Evolutionary conservation across 148 eudicot species (phyloP), one percentile per base, ranked within the genome.

Genomic region (Rhododendron henanense): DNA sequence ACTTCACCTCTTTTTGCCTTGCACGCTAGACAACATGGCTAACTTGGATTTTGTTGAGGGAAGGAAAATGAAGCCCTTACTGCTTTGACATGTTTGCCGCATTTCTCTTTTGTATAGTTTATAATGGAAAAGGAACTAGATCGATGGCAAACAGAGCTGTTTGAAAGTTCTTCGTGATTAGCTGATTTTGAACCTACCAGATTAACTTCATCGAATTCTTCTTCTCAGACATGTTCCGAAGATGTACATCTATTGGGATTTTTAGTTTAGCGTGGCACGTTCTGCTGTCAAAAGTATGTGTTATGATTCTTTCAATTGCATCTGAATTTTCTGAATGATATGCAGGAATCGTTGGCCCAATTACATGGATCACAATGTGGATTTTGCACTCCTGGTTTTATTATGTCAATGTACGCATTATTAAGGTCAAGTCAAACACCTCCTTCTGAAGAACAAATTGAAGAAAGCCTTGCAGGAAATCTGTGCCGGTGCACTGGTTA

Each of bases 321-420:
- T 85, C 50, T 86, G 78, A 57, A 57, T 41, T 81, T 81, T 41
- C 63, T 41, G 78, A 33, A 80, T 76, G 33, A 85, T 87, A 4
- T 89, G 85, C 91, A 97, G 99, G 98, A 97, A 93, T 92, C 91
- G 76, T 90, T 97, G 55, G 99, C 99, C 55, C 88, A 33, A 31
- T 88, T 95, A 85, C 99, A 97, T 87, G 99, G 99, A 48, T 95
- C 99, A 71, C 99, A 97, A 80, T 97, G 99, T 90, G 99, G 99
- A 87, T 97, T 97, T 88, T 97, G 99, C 81, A 97, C 99, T 76
- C 98, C 99, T 91, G 99, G 99, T 89, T 97, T 97, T 88, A 87
- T 97, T 74, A 97, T 97, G 99, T 97, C 99, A 53, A 93, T 97
- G 98, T 97, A 97, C 89, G 99, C 98, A 87, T 89, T 97, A 76